phyloP scores from a whole-genome alignment of 2,329 filamentous ascomycete species.

The Stemphylium vesicarium region DNA sequence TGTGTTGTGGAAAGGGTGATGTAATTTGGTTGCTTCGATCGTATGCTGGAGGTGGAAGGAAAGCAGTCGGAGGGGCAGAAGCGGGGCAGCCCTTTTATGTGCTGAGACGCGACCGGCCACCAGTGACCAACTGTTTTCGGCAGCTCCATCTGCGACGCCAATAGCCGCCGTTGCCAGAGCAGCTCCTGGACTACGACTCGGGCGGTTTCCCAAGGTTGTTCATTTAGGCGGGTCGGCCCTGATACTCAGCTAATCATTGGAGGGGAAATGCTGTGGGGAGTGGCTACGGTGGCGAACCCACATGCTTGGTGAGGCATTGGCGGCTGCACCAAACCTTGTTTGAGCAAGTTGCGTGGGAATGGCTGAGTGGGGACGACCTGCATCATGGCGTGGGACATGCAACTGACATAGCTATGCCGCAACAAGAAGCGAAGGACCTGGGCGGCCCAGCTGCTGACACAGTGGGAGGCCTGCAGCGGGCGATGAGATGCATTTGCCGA shows the following conservation, averaged over 20 bases:
- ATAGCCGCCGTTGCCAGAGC: constrained; percentile 25
- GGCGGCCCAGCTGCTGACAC: neutral
- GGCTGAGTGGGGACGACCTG: constrained; percentile 1
- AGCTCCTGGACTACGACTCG: neutral
- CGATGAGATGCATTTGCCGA: neutral
- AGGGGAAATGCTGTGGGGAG: neutral
- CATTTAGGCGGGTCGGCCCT: constrained; percentile 14
- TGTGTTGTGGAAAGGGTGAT: constrained; percentile 7
- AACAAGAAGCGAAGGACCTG: neutral
- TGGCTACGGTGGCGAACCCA: constrained; percentile 17
- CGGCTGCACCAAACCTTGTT: constrained; percentile 18
- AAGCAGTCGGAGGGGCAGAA: constrained; percentile 17
- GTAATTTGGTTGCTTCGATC: constrained; percentile 12
- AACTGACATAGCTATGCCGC: neutral
- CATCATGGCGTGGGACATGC: constrained; percentile 1
- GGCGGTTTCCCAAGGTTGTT: neutral
- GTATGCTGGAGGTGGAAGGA: constrained; percentile 12
- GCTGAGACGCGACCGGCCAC: constrained; percentile 1
- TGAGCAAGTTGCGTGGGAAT: constrained; percentile 38
- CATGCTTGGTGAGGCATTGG: constrained; percentile 11
- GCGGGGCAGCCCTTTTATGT: constrained; percentile 26
- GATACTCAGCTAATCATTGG: constrained; percentile 11
- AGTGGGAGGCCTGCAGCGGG: neutral
- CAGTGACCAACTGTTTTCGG: constrained; percentile 20
- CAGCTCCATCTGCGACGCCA: constrained; percentile 16